phyloP scores from a whole-genome alignment of 495 filamentous ascomycete genomes.

The Penicillium paxilli region DNA sequence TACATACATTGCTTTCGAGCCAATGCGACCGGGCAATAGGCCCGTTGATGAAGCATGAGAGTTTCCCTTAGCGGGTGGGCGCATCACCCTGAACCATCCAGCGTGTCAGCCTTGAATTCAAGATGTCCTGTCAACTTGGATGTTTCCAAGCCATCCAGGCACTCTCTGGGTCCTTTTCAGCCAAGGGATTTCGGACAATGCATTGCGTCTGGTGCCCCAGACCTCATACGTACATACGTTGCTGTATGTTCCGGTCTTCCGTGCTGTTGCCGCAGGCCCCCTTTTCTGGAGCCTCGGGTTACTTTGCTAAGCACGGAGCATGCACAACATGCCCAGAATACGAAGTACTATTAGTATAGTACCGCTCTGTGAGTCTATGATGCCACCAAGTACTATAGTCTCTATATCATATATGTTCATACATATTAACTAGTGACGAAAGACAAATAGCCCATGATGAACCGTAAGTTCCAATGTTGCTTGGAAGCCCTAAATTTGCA shows the following conservation, averaged over 20 bases:
- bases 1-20: neutral
- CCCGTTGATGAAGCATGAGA: too few species aligned
- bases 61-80: neutral
- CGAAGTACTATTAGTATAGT: too few species aligned
- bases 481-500: neutral
- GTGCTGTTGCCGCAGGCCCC: slow-evolving; percentile 2
- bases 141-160: slow-evolving; percentile 24
- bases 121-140: slow-evolving; percentile 6
- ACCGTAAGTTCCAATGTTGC: too few species aligned
- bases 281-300: slow-evolving; percentile 3
- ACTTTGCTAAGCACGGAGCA: slow-evolving; percentile 11
- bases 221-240: neutral
- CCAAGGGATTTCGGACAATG: slow-evolving; percentile 6
- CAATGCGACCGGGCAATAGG: neutral
- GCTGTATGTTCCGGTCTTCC: neutral
- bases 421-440: neutral
- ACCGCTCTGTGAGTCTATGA: too few species aligned
- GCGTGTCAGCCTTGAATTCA: neutral
- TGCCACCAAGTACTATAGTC: slow-evolving; percentile 8
- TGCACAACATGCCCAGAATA: too few species aligned
- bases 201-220: neutral
- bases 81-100: neutral
- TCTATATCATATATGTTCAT: neutral
- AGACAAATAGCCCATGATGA: too few species aligned
- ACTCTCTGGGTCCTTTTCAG: neutral